Evolutionary conservation across 129 eudicot species (phyloP).

Genomic region (Daucus carota): DH1_v3.0 NC_030384.2:36265501-36266000

Average conservation of each 20-base stretch:
- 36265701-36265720: slow-evolving; percentile 71
- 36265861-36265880: too few species aligned
- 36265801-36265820: not conserved
- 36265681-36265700: slow-evolving; percentile 66
- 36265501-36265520: not conserved
- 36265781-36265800: not conserved
- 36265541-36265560: not conserved
- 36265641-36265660: slow-evolving; percentile 73
- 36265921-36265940: slow-evolving; percentile 2
- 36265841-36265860: too few species aligned
- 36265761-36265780: slow-evolving; percentile 37
- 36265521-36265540: not conserved
- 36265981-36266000: not conserved
- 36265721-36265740: slow-evolving; percentile 96
- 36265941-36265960: slow-evolving; percentile 10
- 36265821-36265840: not conserved
- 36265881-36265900: not conserved
- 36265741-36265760: slow-evolving; percentile 84
- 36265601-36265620: slow-evolving; percentile 51
- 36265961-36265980: not conserved
- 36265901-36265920: slow-evolving; percentile 1
- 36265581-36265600: slow-evolving; percentile 21
- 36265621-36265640: slow-evolving; percentile 63
- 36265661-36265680: slow-evolving; percentile 77
- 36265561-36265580: not conserved